Evolutionary conservation across 345 rosid genomes (phyloP), one percentile per base, ranked within the genome.

Genomic region (Nephelium lappaceum): DNA sequence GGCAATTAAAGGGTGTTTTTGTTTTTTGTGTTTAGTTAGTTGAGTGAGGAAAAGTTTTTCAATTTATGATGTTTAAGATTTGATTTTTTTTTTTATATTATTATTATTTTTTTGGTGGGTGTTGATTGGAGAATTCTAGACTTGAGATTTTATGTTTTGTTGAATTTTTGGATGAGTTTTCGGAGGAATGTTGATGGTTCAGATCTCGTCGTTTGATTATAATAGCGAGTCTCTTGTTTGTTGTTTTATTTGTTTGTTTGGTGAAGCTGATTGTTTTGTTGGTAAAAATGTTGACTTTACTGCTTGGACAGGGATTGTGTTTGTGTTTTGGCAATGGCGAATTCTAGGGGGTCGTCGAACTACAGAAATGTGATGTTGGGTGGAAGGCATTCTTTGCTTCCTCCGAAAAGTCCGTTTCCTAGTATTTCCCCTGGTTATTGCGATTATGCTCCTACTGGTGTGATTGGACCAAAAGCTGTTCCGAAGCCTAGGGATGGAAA

Each of bases 341-440:
- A 88, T 86, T 91, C 97, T 58, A 94, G 88, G 71, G 97, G 96
- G 41, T 92, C 98, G 77, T 83, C 95, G 71, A 89, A 83, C 81
- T 73, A 90, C 60, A 90, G 85, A 84, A 93, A 89, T 80, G 83
- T 87, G 51, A 88, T 91, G 90, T 84, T 85, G 87, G 74, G 93
- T 9, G 95, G 93, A 77, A 97, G 88, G 85, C 87, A 93, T 73
- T 88, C 98, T 77, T 86, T 90, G 77, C 97, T 97, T 72, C 99
- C 99, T 79, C 99, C 99, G 8, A 97, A 86, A 83, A 92, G 87
- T 68, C 99, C 99, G 3, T 94, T 92, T 88, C 93, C 98, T 39
- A 86, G 78, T 69, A 86, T 88, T 76, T 85, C 97, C 31, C 86
- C 97, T 6, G 76, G 93, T 24, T 93, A 84, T 81, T 83, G 84